Evolutionary conservation across 495 filamentous ascomycete species (phyloP), one percentile per base, ranked within the genome.

Genomic region (Terfezia boudieri): DNA sequence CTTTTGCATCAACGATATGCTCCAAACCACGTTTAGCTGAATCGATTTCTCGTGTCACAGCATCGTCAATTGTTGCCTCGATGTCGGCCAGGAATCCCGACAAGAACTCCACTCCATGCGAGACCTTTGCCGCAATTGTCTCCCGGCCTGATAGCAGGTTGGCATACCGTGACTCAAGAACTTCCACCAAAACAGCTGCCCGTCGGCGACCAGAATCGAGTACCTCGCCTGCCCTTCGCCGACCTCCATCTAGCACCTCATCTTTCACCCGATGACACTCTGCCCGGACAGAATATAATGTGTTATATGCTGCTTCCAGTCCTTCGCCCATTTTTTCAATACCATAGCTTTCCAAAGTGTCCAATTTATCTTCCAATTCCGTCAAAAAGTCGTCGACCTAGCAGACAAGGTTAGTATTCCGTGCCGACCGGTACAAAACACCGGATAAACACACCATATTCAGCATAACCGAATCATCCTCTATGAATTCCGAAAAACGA

Each of bases 311-410:
- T 50, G 82, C 74, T 37, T 78, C 76, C 52, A 96, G 78, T 55
- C 84, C 81, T 20, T 82, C 70, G 65, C 96, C 90, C 55, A 94
- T 71, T 46, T 81, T 84, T 38, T 84, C 67, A 56, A 90, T 86
- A 41, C 83, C 82, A 57, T 90, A 95, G 58, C 77, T 76, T 68
- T 96, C 92, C 49, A 95, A 78, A 72, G 84, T 84, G 61, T 88
- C 86, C 23, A 96, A 69, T 50, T 87, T 77, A 60, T 81, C 74
- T 66, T 92, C 86, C 49, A 99, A 72, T 63, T 95, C 85, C 23
- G 81, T 76, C 22, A 99, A 74, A 68, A 96, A 94, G 22, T 86
- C 73, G 67, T 96, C 89, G 53, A 93, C 82, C 82, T 87, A 57
- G 11, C 22, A 12, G n/a, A 12, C 5, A n/a, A n/a, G 23, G 49